phyloP scores from a whole-genome alignment of 768 basidiomycete species.

The Imleria badia region DNA sequence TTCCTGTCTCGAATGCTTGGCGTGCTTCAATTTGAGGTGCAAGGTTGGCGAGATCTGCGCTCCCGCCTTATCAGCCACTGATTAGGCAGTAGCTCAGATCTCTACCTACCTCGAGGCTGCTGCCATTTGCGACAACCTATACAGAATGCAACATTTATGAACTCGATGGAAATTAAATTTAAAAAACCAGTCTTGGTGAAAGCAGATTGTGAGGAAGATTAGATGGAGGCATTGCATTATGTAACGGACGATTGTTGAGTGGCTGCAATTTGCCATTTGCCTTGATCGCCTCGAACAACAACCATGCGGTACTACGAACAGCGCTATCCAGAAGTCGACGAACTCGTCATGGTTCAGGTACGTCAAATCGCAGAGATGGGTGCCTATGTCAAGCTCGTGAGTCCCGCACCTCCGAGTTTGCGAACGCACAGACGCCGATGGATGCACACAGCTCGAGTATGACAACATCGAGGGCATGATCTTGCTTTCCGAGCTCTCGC shows the following conservation, averaged over 20 bases:
- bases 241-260: background rate
- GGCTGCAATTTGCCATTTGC: too few species aligned
- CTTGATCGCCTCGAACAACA: background rate
- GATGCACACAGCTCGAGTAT: conserved; percentile 77
- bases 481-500: conserved; percentile 93
- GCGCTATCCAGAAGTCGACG: conserved; percentile 93
- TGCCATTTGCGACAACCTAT: too few species aligned
- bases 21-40: too few species aligned
- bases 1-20: too few species aligned
- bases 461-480: conserved; percentile 99
- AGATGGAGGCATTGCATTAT: conserved; percentile 1
- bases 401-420: conserved; percentile 31
- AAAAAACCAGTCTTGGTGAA: too few species aligned
- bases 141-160: too few species aligned
- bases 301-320: conserved; percentile 91
- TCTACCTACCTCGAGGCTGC: too few species aligned
- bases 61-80: too few species aligned
- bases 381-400: conserved; percentile 95
- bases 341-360: conserved; percentile 99
- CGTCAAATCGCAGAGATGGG: conserved; percentile 99
- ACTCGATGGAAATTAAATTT: too few species aligned
- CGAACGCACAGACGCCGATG: background rate
- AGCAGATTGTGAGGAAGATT: too few species aligned
- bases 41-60: too few species aligned
- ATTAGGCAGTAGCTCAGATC: too few species aligned